These are phyloP conservation scores for Thelonectria olida DNA, from an alignment of 2,329 filamentous ascomycete genomes.

Conservation along the genomic window DNA sequence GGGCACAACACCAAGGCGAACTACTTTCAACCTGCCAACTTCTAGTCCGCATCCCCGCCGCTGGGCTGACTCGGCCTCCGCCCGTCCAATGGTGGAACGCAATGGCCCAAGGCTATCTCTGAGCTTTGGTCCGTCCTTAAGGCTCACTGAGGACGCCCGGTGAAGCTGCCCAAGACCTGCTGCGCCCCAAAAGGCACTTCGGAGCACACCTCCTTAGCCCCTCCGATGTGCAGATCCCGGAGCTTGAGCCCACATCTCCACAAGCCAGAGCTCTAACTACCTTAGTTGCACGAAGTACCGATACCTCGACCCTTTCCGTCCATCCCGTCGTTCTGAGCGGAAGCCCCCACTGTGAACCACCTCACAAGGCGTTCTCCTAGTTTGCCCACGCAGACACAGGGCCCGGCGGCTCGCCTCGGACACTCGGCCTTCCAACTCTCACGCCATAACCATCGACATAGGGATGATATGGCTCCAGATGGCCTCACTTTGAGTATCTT, in stretches of 20 bases:
- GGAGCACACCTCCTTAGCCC: background rate
- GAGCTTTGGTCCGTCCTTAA: too few species aligned
- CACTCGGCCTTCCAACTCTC: background rate
- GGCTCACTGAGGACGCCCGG: background rate
- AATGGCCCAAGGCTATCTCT: background rate
- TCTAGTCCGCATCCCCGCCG: background rate
- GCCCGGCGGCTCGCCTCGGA: background rate
- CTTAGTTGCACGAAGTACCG: too few species aligned
- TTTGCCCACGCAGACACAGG: background rate
- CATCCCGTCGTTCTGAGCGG: background rate
- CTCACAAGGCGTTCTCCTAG: conserved; percentile 7
- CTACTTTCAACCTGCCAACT: background rate
- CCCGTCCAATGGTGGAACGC: background rate
- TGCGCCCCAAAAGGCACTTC: background rate
- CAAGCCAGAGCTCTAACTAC: too few species aligned
- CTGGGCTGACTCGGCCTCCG: background rate
- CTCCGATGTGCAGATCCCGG: background rate
- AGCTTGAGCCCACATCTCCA: background rate
- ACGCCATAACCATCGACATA: background rate
- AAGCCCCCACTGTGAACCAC: background rate
- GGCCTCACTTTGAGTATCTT: background rate
- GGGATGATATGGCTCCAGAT: background rate
- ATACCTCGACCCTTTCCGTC: too few species aligned
- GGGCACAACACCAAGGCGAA: background rate
- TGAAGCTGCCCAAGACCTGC: background rate